phyloP scores from a whole-genome alignment of 768 basidiomycete genomes.

The Suillus brevipes region DNA sequence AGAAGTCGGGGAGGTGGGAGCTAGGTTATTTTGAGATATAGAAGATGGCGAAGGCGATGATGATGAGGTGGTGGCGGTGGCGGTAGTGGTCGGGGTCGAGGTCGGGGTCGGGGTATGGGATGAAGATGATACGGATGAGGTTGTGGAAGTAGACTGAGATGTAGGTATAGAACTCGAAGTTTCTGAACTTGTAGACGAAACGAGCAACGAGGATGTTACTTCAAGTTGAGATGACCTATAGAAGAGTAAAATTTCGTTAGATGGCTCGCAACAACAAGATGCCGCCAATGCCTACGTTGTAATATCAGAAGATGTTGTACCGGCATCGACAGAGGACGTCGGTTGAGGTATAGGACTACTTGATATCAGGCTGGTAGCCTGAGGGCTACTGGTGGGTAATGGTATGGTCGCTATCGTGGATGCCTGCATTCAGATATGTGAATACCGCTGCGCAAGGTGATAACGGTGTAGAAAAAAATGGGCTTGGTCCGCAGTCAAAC shows the following conservation, averaged over 20 bases:
- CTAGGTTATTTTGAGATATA: neutral
- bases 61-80: neutral
- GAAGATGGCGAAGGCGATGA: neutral
- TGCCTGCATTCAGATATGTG: neutral
- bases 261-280: neutral
- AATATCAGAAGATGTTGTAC: conserved; percentile 8
- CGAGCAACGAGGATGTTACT: neutral
- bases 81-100: neutral
- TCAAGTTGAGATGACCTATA: neutral
- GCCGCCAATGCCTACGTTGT: conserved; percentile 18
- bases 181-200: neutral
- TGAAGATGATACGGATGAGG: neutral
- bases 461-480: neutral
- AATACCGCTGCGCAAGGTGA: neutral
- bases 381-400: neutral
- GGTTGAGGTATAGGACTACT: neutral
- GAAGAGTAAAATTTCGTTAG: neutral
- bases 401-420: neutral
- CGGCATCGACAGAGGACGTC: neutral
- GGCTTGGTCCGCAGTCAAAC: neutral
- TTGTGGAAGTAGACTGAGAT: conserved; percentile 5
- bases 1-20: conserved; percentile 13
- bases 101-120: neutral
- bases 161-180: neutral
- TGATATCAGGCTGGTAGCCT: neutral